Conservation (phyloP, 2,329 filamentous ascomycete genomes). For the Penicillium frequentans region DNA sequence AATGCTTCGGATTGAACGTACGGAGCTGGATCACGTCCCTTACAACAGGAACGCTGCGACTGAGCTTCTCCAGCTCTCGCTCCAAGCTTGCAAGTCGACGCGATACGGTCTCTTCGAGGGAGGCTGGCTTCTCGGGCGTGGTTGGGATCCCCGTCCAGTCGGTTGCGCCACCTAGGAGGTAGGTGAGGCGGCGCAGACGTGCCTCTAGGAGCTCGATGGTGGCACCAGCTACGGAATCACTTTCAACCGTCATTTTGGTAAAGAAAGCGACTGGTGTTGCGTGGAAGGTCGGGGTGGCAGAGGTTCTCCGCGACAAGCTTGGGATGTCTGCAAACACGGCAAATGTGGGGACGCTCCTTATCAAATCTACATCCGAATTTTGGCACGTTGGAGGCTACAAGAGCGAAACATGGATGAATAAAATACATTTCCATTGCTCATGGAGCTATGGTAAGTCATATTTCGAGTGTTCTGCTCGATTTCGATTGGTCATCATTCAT, state of each 20-base stretch:
- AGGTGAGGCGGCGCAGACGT: constrained; percentile 46
- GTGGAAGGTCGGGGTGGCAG: not conserved
- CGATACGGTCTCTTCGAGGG: constrained; percentile 40
- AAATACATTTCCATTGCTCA: not conserved
- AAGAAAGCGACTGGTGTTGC: not conserved
- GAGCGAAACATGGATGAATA: not conserved
- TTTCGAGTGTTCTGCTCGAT: not conserved
- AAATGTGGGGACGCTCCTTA: constrained; percentile 21
- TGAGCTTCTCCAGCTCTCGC: constrained; percentile 38
- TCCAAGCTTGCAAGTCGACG: constrained; percentile 42
- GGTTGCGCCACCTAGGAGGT: constrained; percentile 44
- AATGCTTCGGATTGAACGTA: constrained; percentile 21
- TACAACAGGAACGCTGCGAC: constrained; percentile 38
- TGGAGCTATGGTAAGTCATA: not conserved
- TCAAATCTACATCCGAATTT: not conserved
- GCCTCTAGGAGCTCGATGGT: constrained; percentile 47
- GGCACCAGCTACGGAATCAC: constrained; percentile 36
- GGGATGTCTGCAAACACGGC: constrained; percentile 21
- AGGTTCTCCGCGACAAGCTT: constrained; percentile 1
- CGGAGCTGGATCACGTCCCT: constrained; percentile 45
- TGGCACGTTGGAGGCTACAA: not conserved
- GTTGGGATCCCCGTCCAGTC: constrained; percentile 42
- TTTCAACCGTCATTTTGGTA: constrained; percentile 33
- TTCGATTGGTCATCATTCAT: constrained; percentile 18
- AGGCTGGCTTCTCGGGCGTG: constrained; percentile 33